A percentile compares a stretch with the other conserved stretches of the same genome.
Conservation (phyloP, 2,329 filamentous ascomycete species). For the Nemania bipapillata region DNA sequence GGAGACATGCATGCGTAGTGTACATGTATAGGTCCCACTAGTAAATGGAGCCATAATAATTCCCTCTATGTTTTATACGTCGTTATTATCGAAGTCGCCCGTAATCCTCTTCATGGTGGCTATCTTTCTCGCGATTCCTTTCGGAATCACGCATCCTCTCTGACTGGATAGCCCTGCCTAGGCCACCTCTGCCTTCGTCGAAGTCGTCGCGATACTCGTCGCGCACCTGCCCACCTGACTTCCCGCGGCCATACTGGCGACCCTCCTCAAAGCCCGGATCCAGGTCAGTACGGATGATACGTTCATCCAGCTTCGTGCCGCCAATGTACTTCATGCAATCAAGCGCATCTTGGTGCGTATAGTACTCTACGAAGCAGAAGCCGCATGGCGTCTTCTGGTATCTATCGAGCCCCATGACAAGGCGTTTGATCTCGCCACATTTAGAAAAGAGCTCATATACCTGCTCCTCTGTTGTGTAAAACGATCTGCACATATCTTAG, state of each 20-base stretch:
- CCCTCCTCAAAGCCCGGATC: slow-evolving; percentile 97
- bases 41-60: slow-evolving; percentile 42
- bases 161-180: slow-evolving; percentile 77
- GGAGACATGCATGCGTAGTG: slow-evolving; percentile 8
- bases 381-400: slow-evolving; percentile 98
- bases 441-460: slow-evolving; percentile 97
- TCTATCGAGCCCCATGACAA: slow-evolving; percentile 96
- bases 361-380: slow-evolving; percentile 99
- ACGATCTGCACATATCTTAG: slow-evolving; percentile 68
- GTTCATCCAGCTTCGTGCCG: slow-evolving; percentile 96
- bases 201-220: slow-evolving; percentile 98
- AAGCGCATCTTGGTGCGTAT: slow-evolving; percentile 94
- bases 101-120: slow-evolving; percentile 65
- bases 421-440: slow-evolving; percentile 96
- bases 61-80: slow-evolving; percentile 29
- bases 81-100: slow-evolving; percentile 63
- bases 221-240: slow-evolving; percentile 94
- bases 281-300: slow-evolving; percentile 92
- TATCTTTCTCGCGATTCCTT: slow-evolving; percentile 50
- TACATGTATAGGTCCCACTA: slow-evolving; percentile 15
- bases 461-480: slow-evolving; percentile 98
- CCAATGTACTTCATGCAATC: slow-evolving; percentile 99
- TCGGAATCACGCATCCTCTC: slow-evolving; percentile 60
- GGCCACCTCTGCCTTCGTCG: slow-evolving; percentile 91
- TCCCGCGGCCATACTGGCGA: slow-evolving; percentile 92